phyloP scores from a whole-genome alignment of 176 grass and related monocot species.

The Panicum miliaceum region DNA sequence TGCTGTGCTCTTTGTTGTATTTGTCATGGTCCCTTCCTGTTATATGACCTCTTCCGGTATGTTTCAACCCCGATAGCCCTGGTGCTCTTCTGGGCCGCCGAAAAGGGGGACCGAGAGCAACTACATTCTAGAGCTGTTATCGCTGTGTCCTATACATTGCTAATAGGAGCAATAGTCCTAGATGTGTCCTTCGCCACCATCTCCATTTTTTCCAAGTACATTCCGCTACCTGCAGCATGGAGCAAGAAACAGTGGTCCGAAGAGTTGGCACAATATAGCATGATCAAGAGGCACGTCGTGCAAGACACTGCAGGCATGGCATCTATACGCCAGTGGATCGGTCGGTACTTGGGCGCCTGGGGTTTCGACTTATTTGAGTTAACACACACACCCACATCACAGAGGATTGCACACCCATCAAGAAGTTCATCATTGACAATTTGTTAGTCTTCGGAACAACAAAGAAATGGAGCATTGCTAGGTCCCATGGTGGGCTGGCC shows the following conservation, averaged over 20 bases:
- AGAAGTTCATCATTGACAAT: neutral
- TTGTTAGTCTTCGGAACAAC: neutral
- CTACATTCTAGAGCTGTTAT: neutral
- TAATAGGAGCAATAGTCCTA: neutral
- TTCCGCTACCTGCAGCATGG: neutral
- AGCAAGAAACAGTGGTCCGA: constrained; percentile 2
- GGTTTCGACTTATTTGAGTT: neutral
- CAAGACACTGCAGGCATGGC: neutral
- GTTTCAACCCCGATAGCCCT: neutral
- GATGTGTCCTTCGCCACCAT: neutral
- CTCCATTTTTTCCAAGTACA: neutral
- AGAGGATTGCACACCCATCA: neutral
- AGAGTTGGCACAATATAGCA: constrained; percentile 11
- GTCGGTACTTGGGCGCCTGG: fast-evolving
- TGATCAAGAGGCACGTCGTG: neutral
- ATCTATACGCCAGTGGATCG: fast-evolving
- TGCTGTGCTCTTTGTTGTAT: neutral
- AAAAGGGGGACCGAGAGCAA: neutral
- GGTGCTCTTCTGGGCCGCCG: neutral
- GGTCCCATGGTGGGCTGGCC: neutral
- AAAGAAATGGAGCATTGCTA: neutral
- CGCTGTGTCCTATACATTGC: neutral
- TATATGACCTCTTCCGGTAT: neutral
- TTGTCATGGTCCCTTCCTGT: no score
- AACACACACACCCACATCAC: neutral